Base-by-base conservation (phyloP, 805 yeast species). In the Kazachstania martiniae region DNA sequence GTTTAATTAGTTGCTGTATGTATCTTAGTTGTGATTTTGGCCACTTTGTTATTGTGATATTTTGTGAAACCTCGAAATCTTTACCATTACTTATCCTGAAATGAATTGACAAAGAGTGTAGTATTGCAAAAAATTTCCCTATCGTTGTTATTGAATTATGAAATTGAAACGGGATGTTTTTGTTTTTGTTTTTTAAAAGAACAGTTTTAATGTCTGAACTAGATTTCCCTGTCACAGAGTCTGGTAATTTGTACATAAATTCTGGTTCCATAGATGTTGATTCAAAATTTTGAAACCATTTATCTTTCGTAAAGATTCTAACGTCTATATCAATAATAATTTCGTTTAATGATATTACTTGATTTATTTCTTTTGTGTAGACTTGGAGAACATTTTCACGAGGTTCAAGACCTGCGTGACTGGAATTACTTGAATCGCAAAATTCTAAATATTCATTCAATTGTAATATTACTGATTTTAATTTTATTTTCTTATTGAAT, bases 31-130 rank as follows among this genome's bases (percentile, higher is more conserved):
- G 63, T 3, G 51, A 41, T 23, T 67, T 50, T 42, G 72, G 66
- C 57, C 66, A 73, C 2, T 77, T 75, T 18, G 76, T 60, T 0
- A 77, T 61, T 1, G 69, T 68, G 4, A 77, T 53, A 2, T 78
- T 80, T 15, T 72, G 62, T 12, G 58, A 49, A 8, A 70, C 48
- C 27, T 64, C 69, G 25, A 74, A 55, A 36, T 70, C 72, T 40
- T 70, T 71, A 3, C 70, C 68, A 25, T 63, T 68, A 12, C 53
- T 50, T 15, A 71, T 46, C 37, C 70, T 72, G 27, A 71, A 61
- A 35, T 70, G 72, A 15, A 76, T 37, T 0, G 63, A 49, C 3
- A 71, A 42, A 38, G 70, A 74, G 47, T 72, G 77, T 17, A 71
- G 58, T 7, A 74, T 49, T 17, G 72, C 62, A 42, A 63, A 75